Evolutionary conservation across 768 basidiomycete species (phyloP).

Genomic region (Tulasnella sp.): DNA sequence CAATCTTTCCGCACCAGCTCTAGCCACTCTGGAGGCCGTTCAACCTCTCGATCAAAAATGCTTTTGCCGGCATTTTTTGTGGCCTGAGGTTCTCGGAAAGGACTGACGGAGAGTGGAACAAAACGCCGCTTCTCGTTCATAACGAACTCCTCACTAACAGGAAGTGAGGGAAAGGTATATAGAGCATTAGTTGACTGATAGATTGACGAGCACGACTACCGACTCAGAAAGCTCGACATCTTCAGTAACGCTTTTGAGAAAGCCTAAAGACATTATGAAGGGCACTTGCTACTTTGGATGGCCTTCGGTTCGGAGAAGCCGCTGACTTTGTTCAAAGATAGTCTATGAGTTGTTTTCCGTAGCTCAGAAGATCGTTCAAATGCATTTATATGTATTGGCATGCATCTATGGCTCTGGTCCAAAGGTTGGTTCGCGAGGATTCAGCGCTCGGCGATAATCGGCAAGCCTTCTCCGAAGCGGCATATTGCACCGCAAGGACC

Average conservation of each 20-base stretch:
- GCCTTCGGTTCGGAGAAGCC: too few relatives aligned
- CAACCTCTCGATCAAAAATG: background rate
- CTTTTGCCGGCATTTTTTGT: background rate
- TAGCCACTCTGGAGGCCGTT: background rate
- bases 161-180: background rate
- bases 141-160: background rate
- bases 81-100: background rate
- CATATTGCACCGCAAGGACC: background rate
- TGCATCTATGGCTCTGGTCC: too few relatives aligned
- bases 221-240: background rate
- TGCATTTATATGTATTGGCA: too few relatives aligned
- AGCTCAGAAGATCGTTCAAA: too few relatives aligned
- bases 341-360: too few relatives aligned
- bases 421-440: too few relatives aligned
- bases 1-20: background rate
- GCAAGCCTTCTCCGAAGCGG: background rate
- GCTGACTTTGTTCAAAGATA: too few relatives aligned
- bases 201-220: background rate
- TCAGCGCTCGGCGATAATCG: too few relatives aligned
- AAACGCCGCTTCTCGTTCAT: background rate
- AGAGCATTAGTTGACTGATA: background rate
- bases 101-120: background rate
- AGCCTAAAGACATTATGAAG: background rate
- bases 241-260: background rate
- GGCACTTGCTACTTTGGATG: too few relatives aligned